phyloP scores from a whole-genome alignment of 352 stramenopile genomes.

The Pythium sp. region DNA sequence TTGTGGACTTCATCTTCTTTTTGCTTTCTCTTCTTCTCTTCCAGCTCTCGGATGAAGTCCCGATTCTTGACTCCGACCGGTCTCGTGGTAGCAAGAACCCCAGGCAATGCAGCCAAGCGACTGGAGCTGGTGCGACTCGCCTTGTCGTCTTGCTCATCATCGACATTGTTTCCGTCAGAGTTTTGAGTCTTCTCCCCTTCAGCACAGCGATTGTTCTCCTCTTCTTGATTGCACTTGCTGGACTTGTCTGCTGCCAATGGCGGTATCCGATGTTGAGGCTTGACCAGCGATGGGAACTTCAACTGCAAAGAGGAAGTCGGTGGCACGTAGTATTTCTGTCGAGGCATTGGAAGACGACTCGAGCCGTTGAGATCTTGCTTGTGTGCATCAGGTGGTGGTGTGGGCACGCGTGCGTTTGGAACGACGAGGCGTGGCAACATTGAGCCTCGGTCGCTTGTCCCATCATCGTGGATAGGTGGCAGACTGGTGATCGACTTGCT shows the following conservation, averaged over 20 bases:
- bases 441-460: background rate
- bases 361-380: conserved; percentile 9
- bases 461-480: conserved; percentile 8
- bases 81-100: conserved; percentile 5
- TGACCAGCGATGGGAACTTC: conserved; percentile 41
- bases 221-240: conserved; percentile 40
- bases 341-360: conserved; percentile 28
- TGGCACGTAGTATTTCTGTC: conserved; percentile 14
- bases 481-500: conserved; percentile 3
- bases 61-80: conserved; percentile 47
- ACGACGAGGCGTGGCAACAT: conserved; percentile 5
- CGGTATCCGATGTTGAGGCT: conserved; percentile 21
- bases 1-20: conserved; percentile 45
- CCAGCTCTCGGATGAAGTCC: conserved; percentile 65
- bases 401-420: conserved; percentile 6
- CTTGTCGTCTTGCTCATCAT: conserved; percentile 23
- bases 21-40: conserved; percentile 71
- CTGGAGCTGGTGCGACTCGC: conserved; percentile 17
- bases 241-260: background rate
- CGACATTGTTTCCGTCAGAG: conserved; percentile 21
- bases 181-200: conserved; percentile 12
- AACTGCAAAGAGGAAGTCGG: conserved; percentile 19
- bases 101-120: conserved; percentile 16
- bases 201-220: conserved; percentile 17
- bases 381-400: background rate